Conservation (phyloP, 441 rosid species). For the Mallotus japonicus region DNA sequence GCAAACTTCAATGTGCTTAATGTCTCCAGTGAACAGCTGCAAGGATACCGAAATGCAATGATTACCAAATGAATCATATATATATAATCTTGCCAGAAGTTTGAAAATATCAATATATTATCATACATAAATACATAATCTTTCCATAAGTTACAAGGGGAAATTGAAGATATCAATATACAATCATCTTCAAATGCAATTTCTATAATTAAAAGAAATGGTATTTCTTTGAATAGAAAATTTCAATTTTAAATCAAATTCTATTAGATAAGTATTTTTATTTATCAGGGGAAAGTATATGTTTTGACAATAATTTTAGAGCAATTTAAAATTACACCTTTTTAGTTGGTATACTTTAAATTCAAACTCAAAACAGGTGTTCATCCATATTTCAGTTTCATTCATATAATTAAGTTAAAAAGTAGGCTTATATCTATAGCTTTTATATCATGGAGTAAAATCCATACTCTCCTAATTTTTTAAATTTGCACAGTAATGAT, state of each 20-base stretch:
- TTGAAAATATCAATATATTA: no score
- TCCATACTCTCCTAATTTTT: no score
- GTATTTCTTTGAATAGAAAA: no score
- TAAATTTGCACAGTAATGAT: no score
- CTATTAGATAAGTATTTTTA: neutral
- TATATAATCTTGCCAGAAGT: neutral
- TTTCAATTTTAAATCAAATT: neutral
- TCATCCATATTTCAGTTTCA: no score
- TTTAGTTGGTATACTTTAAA: neutral
- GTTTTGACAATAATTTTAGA: neutral
- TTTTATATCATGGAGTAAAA: neutral
- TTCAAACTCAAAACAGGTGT: neutral
- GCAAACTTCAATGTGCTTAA: slow-evolving; percentile 98
- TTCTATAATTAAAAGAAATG: neutral
- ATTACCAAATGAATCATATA: neutral
- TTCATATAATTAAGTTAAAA: no score
- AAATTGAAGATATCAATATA: no score
- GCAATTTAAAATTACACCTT: neutral
- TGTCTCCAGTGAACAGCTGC: slow-evolving; percentile 95
- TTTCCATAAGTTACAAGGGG: neutral
- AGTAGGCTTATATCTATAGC: no score
- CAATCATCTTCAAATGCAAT: neutral
- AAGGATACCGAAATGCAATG: slow-evolving; percentile 10
- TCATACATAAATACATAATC: neutral
- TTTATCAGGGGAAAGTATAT: neutral